Conservation (phyloP, 1,139 yeast genomes). For the Meyerozyma elateridarum region DNA sequence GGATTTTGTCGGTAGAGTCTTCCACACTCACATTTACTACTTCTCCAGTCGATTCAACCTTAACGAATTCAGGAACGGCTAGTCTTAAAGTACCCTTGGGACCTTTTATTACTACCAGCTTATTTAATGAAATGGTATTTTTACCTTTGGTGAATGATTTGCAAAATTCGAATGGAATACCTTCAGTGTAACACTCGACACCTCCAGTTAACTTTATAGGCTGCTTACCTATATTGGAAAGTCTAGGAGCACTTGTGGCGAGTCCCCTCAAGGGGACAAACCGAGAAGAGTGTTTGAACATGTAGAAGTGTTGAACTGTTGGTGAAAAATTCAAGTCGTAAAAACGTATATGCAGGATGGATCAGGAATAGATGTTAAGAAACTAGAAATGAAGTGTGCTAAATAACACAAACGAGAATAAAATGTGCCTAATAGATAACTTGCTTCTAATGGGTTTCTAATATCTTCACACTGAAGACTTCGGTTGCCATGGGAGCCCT, state of each 20-base stretch:
- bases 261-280: too few relatives aligned
- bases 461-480: too few relatives aligned
- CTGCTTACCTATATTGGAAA: slow-evolving; percentile 41
- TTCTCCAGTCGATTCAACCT: slow-evolving; percentile 28
- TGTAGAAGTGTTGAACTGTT: not conserved
- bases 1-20: slow-evolving; percentile 57
- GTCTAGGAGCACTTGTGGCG: slow-evolving; percentile 21
- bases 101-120: slow-evolving; percentile 65
- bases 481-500: too few relatives aligned
- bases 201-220: slow-evolving; percentile 32
- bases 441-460: too few relatives aligned
- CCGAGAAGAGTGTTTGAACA: slow-evolving; percentile 7
- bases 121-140: slow-evolving; percentile 52
- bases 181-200: slow-evolving; percentile 31
- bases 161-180: slow-evolving; percentile 40
- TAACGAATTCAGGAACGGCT: slow-evolving; percentile 70
- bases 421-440: too few relatives aligned
- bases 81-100: slow-evolving; percentile 70
- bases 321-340: slow-evolving; percentile 4
- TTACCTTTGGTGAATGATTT: slow-evolving; percentile 69
- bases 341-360: too few relatives aligned
- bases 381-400: too few relatives aligned
- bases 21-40: slow-evolving; percentile 52
- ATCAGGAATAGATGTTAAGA: too few relatives aligned
- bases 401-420: too few relatives aligned